Evolutionary conservation across 495 filamentous ascomycete species (phyloP).

Genomic region (Beverwykella pulmonaria): DNA sequence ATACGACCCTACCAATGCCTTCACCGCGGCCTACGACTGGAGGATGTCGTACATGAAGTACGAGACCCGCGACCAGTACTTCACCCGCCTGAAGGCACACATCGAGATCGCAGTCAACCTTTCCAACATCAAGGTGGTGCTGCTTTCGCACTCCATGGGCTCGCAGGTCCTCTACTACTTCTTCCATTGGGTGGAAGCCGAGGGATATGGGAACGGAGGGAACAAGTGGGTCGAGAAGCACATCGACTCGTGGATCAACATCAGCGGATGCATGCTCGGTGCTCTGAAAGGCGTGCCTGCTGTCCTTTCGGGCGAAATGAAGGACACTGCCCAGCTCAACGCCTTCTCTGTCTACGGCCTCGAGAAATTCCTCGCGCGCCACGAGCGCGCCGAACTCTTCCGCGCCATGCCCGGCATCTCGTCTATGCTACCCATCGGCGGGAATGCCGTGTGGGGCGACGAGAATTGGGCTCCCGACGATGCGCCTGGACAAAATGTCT

Average conservation of each 20-base stretch:
- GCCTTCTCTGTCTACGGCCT: constrained; percentile 97
- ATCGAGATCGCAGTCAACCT: constrained; percentile 78
- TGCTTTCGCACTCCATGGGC: constrained; percentile 97
- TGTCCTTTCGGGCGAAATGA: constrained; percentile 94
- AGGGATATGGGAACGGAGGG: constrained; percentile 77
- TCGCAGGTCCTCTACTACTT: constrained; percentile 95
- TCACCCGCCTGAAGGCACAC: constrained; percentile 82
- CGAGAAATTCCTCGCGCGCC: constrained; percentile 88
- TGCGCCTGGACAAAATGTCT: constrained; percentile 65
- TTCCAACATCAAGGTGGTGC: constrained; percentile 73
- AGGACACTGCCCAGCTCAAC: constrained; percentile 95
- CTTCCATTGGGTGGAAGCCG: constrained; percentile 92
- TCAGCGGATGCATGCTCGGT: constrained; percentile 96
- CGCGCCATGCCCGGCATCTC: constrained; percentile 95
- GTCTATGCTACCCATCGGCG: constrained; percentile 96
- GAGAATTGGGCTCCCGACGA: constrained; percentile 89
- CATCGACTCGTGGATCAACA: constrained; percentile 95
- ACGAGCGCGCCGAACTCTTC: constrained; percentile 92
- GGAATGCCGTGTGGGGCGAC: constrained; percentile 92
- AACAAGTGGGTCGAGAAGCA: constrained; percentile 86
- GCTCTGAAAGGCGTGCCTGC: constrained; percentile 91
- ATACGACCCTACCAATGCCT: constrained; percentile 94
- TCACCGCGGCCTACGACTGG: constrained; percentile 97
- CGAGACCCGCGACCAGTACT: constrained; percentile 89
- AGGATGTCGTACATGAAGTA: constrained; percentile 89